Base-by-base conservation (phyloP, 192 early-diverging fungal genomes). In the Umbelopsis sp. region DNA sequence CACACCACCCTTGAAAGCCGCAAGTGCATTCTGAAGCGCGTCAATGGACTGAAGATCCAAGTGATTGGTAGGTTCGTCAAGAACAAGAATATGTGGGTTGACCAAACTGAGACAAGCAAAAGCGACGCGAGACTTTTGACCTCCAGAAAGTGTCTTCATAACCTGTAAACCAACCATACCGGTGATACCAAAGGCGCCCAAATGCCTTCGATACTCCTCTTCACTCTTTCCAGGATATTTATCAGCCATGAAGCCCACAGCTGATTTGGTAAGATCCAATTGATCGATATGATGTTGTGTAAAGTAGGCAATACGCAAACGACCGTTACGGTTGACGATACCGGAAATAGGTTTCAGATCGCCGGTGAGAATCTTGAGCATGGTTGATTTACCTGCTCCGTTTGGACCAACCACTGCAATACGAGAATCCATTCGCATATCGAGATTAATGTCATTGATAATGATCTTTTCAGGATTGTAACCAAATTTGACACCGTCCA, bases 331-430 rank as follows among this genome's bases (percentile, higher is more conserved):
- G 66, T 96, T 87, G 11, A 94, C 90, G 46, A 92, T 80, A 35
- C 98, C 98, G 11, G 71, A 69, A 11, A 81, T 82, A 12, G 98
- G 96, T 44, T 91, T 80, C n/a, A 94, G 82, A 74, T 92, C 86
- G 52, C 90, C 93, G 15, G 91, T 97, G 67, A 98, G 82, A 33
- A 99, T 82, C 72, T 97, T 92, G 46, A 99, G 86, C 86, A 99
- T 83, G 10, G 98, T 99, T 1, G 97, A 94, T 83, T 99, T 99
- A 87, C 87, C 87, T 82, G 97, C 94, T 47, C 98, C 98, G 85
- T 99, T 99, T 58, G 98, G 96, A 66, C 98, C 98, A 22, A 99
- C 97, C 67, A 99, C 89, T n/a, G 96, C 98, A 77, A 98, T 92
- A 35, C 97, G 95, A 23, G 93, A 92, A 74, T 98, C 95, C 93